These are phyloP conservation scores for Solanum hybrid DNA, from an alignment of 305 asterid genomes.

Conservation along the genomic window DNA sequence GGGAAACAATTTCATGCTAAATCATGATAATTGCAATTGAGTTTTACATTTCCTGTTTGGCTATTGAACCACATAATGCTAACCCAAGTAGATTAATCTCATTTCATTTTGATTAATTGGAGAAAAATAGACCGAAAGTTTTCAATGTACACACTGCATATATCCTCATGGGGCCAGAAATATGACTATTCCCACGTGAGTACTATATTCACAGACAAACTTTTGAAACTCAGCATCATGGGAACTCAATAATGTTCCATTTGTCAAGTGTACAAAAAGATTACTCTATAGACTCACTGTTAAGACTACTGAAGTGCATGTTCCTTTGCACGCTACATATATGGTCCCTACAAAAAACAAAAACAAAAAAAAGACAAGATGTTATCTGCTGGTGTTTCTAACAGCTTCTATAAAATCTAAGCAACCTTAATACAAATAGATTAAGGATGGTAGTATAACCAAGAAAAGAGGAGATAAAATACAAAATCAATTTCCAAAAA, in stretches of 20 bases:
- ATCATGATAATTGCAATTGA: background rate
- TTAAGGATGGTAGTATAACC: background rate
- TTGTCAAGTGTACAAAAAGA: background rate
- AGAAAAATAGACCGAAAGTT: background rate
- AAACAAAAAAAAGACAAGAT: background rate
- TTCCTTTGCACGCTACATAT: constrained; percentile 81
- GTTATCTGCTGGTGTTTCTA: background rate
- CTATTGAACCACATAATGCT: background rate
- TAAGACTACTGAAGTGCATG: constrained; percentile 65
- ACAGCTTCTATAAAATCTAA: background rate
- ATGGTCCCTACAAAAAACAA: constrained; percentile 61
- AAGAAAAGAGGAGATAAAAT: background rate
- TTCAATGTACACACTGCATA: background rate
- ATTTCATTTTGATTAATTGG: background rate
- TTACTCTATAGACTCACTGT: constrained; percentile 52
- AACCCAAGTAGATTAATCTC: background rate
- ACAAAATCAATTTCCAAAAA: constrained; percentile 5
- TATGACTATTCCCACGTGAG: background rate
- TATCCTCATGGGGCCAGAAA: background rate
- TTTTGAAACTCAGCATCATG: background rate
- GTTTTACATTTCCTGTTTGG: background rate
- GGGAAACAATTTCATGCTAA: background rate
- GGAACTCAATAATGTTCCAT: background rate
- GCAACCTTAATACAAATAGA: background rate
- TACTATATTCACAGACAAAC: background rate